A percentile compares a stretch with the other conserved stretches of the same genome.
phyloP scores from a whole-genome alignment of 1,284 basidiomycete genomes.

The Quambalaria eucalypti region DNA sequence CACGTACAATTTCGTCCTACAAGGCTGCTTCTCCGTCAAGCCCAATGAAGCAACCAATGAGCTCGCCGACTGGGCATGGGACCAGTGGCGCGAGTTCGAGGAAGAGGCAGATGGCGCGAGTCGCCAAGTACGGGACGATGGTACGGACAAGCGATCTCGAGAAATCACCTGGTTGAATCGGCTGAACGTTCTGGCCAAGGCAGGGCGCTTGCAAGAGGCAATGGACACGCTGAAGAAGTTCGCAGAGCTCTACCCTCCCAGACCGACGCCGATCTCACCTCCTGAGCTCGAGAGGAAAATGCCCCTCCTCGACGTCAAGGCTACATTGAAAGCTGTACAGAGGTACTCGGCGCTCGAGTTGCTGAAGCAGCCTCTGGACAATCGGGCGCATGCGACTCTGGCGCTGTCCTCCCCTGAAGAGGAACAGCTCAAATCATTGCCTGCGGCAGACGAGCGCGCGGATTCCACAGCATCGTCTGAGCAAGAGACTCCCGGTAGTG shows the following conservation, averaged over 20 bases:
- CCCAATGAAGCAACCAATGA: no score
- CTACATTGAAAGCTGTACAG: neutral
- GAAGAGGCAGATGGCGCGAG: neutral
- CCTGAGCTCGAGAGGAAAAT: neutral
- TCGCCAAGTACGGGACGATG: neutral
- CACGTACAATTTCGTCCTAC: conserved; percentile 19
- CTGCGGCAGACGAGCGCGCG: no score
- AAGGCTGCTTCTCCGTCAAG: conserved; percentile 9
- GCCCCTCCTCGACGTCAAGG: neutral
- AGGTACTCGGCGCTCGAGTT: no score
- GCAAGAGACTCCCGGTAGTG: no score
- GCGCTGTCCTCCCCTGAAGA: no score
- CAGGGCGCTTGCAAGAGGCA: neutral
- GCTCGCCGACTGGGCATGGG: conserved; percentile 19
- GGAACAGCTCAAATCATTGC: no score
- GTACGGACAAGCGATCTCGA: neutral
- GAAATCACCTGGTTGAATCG: neutral
- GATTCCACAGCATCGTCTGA: no score
- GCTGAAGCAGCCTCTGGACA: no score
- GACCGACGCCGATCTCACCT: neutral
- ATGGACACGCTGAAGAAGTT: neutral
- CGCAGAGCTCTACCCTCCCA: neutral
- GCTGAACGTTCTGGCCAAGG: neutral
- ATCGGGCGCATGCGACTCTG: no score
- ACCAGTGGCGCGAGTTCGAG: conserved; percentile 5